A percentile compares a stretch with the other conserved stretches of the same genome.
Conservation (phyloP, 2,329 filamentous ascomycete genomes). For the Botrytis galanthina region DNA sequence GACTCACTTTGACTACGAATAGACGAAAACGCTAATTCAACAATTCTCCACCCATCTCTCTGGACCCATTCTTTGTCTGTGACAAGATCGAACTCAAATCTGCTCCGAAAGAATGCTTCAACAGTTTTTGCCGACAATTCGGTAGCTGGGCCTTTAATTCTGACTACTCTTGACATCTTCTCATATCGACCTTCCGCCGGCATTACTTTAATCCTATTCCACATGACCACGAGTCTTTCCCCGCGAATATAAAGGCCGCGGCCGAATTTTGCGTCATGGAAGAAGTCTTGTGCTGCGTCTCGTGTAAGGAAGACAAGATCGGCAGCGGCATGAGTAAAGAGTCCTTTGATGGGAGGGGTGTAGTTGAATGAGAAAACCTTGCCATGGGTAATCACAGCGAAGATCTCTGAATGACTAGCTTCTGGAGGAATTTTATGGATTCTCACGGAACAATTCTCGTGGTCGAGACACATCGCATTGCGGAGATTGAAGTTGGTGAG, state of each 20-base stretch:
- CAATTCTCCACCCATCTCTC: neutral
- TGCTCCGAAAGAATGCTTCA: slow-evolving; percentile 1
- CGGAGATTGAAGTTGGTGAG: slow-evolving; percentile 14
- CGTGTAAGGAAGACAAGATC: slow-evolving; percentile 23
- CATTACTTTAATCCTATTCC: slow-evolving; percentile 16
- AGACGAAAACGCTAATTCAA: slow-evolving; percentile 22
- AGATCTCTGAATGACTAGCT: slow-evolving; percentile 20
- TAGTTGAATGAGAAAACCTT: slow-evolving; percentile 23
- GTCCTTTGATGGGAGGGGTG: neutral
- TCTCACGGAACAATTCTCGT: slow-evolving; percentile 21
- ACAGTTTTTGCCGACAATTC: neutral
- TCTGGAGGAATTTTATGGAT: slow-evolving; percentile 14
- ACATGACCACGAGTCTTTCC: neutral
- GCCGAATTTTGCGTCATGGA: neutral
- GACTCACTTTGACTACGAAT: slow-evolving; percentile 23
- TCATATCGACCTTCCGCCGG: slow-evolving; percentile 4
- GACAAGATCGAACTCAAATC: slow-evolving; percentile 20
- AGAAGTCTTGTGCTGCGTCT: slow-evolving; percentile 19
- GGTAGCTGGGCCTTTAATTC: slow-evolving; percentile 7
- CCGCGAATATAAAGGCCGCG: slow-evolving; percentile 5
- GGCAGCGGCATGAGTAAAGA: slow-evolving; percentile 12
- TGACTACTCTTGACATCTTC: slow-evolving; percentile 17
- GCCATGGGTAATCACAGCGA: slow-evolving; percentile 21
- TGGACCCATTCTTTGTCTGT: slow-evolving; percentile 1
- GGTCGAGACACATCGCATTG: slow-evolving; percentile 9